Base-by-base conservation (phyloP, 805 yeast genomes). In the Starmera quercuum region DNA sequence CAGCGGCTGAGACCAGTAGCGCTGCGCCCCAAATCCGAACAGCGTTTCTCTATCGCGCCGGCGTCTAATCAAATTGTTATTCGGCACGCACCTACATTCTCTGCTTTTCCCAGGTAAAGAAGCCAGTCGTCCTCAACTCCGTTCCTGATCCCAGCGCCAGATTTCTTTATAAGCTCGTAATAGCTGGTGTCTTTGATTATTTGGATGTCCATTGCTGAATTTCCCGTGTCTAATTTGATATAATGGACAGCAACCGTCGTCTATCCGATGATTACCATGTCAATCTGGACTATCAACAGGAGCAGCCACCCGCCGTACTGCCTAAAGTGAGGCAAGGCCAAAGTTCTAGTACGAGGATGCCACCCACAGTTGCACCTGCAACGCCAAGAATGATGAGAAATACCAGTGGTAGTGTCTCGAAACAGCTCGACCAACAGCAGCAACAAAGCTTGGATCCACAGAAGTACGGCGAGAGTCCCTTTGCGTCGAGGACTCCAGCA, bases 301-400 rank as follows among this genome's bases (percentile, higher is more conserved):
- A 27, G 21, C 30, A 27, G 14, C 21, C 17, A 11, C 30, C 49
- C 6, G 36, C 28, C 6, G 31, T 40, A 7, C 40, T 47, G 31
- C 56, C 56, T 5, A 49, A 40, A 23, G 51, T 49, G 32, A 46
- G 56, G 44, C 35, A 52, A 3, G 12, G 34, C 12, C 9, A 30
- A 36, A 0, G 27, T 31, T 17, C 32, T 8, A 26, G 46, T 2
- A 34, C 30, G 7, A 37, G 41, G 15, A 38, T 34, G 15, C 47
- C 43, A 2, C 47, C 49, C 4, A 25, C 46, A 4, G 50, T 50
- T 8, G 71, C 66, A 4, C 83, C 82, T 3, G 84, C 84, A 2
- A 78, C 85, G 2, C 83, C 84, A 7, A 58, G 84, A 44, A 78
- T 78, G 84, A 56, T 78, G 31, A 64, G 82, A 44, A 74, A 73